Evolutionary conservation across 2,329 filamentous ascomycete species (phyloP), one percentile per base, ranked within the genome.

Genomic region (Trichoderma sp.): DNA sequence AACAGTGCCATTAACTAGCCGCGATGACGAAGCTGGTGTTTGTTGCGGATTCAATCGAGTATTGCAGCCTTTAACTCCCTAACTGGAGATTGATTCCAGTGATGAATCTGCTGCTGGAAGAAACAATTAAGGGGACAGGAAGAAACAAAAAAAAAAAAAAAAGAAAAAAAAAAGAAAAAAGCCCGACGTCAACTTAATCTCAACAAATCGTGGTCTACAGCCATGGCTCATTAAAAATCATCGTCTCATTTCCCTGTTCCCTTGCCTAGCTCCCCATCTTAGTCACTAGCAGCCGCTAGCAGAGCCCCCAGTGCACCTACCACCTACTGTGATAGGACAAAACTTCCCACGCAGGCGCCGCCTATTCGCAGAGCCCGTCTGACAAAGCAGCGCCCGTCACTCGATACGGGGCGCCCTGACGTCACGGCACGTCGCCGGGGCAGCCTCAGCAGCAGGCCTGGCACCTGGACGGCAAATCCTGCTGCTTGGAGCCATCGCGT

Each of bases 341-440:
- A 43, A 43, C n/a, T 49, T 13, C 47, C 21, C 21, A 2, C 8
- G 47, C 56, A 52, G 58, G n/a, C n/a, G n/a, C n/a, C 19, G 24
- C 59, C 49, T 27, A 62, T 62, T 62, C 43, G 31, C 31, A 29
- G 40, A 37, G 31, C 14, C 29, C 59, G 59, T 62, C 59, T 62
- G 59, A 62, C 59, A 62, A 62, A 62, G 59, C 59, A 62, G 59
- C 24, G 49, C 49, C 49, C 11, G 49, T 24, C 33, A 27, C 60
- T 63, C 47, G 8, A 53, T 37, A 31, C 59, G 59, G 59, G 27
- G 47, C 60, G 29, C 60, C 3, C 49, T 64, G 61, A 64, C 61
- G 61, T 64, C 43, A 64, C 31, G 49, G 61, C 33, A 53, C 60
- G 24, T 37, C 49, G 37, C 13, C 7, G 31, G 35, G 40, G 40